Conservation (phyloP, 2,329 filamentous ascomycete genomes). For the Fusarium abutilonis region DNA sequence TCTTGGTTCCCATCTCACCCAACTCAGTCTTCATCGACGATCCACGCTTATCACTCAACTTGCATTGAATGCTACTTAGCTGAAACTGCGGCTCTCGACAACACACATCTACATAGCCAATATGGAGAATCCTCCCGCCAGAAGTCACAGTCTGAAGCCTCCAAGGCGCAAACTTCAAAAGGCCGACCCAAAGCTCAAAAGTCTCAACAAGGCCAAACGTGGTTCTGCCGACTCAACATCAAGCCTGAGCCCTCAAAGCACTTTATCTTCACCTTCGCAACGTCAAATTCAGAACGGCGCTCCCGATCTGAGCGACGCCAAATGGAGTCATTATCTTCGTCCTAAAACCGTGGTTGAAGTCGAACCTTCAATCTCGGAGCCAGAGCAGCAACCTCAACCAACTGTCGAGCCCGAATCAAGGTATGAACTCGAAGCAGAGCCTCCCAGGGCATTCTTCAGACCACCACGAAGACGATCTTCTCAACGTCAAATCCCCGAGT, state of each 20-base stretch:
- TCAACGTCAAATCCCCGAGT: slow-evolving; percentile 41
- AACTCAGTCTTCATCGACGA: slow-evolving; percentile 20
- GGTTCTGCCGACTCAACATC: slow-evolving; percentile 44
- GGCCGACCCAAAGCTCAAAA: slow-evolving; percentile 45
- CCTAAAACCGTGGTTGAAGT: slow-evolving; percentile 38
- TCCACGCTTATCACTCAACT: slow-evolving; percentile 13
- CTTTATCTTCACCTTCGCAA: slow-evolving; percentile 30
- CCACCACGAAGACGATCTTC: slow-evolving; percentile 28
- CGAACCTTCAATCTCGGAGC: slow-evolving; percentile 31
- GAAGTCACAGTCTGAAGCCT: slow-evolving; percentile 41
- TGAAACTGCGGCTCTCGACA: slow-evolving; percentile 17
- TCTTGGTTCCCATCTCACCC: slow-evolving; percentile 1
- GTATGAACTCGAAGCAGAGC: slow-evolving; percentile 18
- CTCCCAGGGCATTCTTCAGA: slow-evolving; percentile 29
- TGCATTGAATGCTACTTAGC: slow-evolving; percentile 23
- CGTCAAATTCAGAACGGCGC: slow-evolving; percentile 36
- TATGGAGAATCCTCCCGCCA: slow-evolving; percentile 23
- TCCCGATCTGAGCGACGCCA: slow-evolving; percentile 45
- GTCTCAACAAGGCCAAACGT: slow-evolving; percentile 38
- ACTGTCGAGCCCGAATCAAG: slow-evolving; percentile 10
- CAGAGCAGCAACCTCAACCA: slow-evolving; percentile 22
- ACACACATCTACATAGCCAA: slow-evolving; percentile 12
- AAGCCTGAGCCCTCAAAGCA: slow-evolving; percentile 34
- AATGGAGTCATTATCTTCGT: slow-evolving; percentile 46
- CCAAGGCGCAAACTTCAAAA: slow-evolving; percentile 47